Conservation (phyloP, 2,329 filamentous ascomycete species). For the Thielaviopsis musarum region DNA sequence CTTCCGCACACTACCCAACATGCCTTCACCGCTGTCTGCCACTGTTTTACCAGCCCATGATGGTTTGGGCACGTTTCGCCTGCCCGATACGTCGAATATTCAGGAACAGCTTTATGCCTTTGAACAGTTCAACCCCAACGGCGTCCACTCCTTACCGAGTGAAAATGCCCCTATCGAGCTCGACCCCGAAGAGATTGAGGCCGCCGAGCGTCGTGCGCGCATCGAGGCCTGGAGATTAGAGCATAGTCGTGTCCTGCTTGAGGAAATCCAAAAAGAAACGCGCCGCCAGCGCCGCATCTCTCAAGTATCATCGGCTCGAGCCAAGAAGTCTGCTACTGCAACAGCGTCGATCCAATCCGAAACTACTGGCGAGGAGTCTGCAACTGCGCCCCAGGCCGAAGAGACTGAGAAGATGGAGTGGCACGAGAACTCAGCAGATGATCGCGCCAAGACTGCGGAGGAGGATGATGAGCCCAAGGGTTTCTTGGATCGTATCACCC, state of each 20-base stretch:
- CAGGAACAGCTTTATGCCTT: slow-evolving; percentile 84
- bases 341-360: slow-evolving; percentile 7
- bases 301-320: slow-evolving; percentile 27
- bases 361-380: slow-evolving; percentile 4
- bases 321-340: not conserved
- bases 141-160: slow-evolving; percentile 22
- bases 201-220: slow-evolving; percentile 59
- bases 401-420: slow-evolving; percentile 11
- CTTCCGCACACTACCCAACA: slow-evolving; percentile 48
- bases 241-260: slow-evolving; percentile 68
- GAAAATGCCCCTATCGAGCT: slow-evolving; percentile 22
- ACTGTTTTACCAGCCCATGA: slow-evolving; percentile 82
- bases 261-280: slow-evolving; percentile 82
- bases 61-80: slow-evolving; percentile 69
- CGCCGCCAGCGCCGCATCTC: slow-evolving; percentile 44
- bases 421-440: slow-evolving; percentile 27
- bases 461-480: slow-evolving; percentile 41
- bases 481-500: slow-evolving; percentile 66
- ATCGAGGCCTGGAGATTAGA: slow-evolving; percentile 89
- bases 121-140: slow-evolving; percentile 64
- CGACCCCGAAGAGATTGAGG: slow-evolving; percentile 39
- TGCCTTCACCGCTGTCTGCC: slow-evolving; percentile 27
- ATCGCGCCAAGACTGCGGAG: slow-evolving; percentile 32
- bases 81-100: slow-evolving; percentile 42
- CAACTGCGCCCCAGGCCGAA: not conserved